Evolutionary conservation across 2,329 filamentous ascomycete species (phyloP).

Genomic region (Ceratocystiopsis sp.): DNA sequence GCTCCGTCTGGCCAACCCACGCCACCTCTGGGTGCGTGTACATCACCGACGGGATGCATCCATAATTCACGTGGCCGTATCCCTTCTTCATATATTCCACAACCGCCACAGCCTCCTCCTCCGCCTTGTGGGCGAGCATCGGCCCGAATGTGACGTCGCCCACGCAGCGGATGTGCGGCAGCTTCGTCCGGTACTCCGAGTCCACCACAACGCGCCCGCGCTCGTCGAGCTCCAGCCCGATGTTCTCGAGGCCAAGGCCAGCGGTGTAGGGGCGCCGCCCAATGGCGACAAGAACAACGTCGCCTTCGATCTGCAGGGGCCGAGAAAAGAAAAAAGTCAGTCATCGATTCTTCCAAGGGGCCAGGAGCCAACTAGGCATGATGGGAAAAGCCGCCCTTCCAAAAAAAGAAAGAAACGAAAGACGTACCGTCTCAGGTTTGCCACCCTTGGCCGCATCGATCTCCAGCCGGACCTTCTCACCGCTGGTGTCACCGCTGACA

Average conservation of each 20-base stretch:
- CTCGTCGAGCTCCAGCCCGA: constrained; percentile 82
- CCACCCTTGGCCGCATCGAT: constrained; percentile 91
- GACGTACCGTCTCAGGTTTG: constrained; percentile 70
- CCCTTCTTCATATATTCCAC: constrained; percentile 97
- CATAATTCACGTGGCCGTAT: constrained; percentile 97
- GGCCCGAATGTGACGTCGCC: constrained; percentile 94
- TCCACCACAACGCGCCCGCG: constrained; percentile 92
- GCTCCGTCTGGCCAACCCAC: constrained; percentile 96
- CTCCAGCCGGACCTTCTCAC: constrained; percentile 62
- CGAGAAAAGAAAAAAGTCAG: not conserved
- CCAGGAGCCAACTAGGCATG: not conserved
- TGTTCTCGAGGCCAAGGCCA: constrained; percentile 83
- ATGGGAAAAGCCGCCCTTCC: not conserved
- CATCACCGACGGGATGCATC: constrained; percentile 95
- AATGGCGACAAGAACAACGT: constrained; percentile 92
- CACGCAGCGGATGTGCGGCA: constrained; percentile 90
- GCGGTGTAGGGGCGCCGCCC: constrained; percentile 88
- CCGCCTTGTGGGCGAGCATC: constrained; percentile 98
- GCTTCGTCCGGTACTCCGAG: constrained; percentile 95
- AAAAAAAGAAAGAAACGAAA: not conserved
- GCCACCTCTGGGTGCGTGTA: constrained; percentile 98
- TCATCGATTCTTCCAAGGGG: too few relatives aligned
- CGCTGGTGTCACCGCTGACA: constrained; percentile 61
- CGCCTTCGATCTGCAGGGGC: constrained; percentile 57
- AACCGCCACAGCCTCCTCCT: constrained; percentile 90